A percentile compares a stretch with the other conserved stretches of the same genome.
Conservation (phyloP, 2,329 filamentous ascomycete genomes). For the Epichloe aotearoae region DNA sequence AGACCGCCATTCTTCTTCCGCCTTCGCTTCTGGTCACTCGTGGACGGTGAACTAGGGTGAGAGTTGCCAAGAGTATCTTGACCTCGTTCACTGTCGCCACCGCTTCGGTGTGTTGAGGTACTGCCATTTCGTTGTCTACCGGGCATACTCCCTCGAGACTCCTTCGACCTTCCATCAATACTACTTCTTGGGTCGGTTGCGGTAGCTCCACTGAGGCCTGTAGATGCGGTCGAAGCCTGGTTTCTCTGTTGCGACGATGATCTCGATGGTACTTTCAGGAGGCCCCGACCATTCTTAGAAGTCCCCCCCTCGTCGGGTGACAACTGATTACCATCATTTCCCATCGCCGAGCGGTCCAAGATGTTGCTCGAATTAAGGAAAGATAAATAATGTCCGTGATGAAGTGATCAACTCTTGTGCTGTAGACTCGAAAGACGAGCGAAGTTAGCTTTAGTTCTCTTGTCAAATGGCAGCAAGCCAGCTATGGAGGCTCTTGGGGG, state of each 20-base stretch:
- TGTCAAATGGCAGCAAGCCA: neutral
- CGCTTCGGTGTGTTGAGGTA: slow-evolving; percentile 50
- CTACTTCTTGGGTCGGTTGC: slow-evolving; percentile 47
- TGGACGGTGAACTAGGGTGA: slow-evolving; percentile 37
- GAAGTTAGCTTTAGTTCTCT: neutral
- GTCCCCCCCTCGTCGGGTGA: slow-evolving; percentile 27
- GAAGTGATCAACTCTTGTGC: neutral
- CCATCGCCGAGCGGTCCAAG: slow-evolving; percentile 23
- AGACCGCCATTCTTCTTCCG: slow-evolving; percentile 44
- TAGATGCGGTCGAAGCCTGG: slow-evolving; percentile 45
- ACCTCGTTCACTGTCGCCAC: slow-evolving; percentile 37
- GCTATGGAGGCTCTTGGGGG: neutral
- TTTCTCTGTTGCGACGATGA: slow-evolving; percentile 47
- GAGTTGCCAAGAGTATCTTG: slow-evolving; percentile 33
- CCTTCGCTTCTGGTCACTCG: slow-evolving; percentile 37
- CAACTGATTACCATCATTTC: slow-evolving; percentile 29
- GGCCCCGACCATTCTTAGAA: slow-evolving; percentile 36
- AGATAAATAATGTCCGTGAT: slow-evolving; percentile 7
- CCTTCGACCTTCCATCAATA: slow-evolving; percentile 50
- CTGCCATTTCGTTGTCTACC: slow-evolving; percentile 53
- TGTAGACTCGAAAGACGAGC: neutral
- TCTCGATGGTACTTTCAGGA: slow-evolving; percentile 47
- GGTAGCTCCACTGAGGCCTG: slow-evolving; percentile 46
- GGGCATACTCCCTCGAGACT: slow-evolving; percentile 50
- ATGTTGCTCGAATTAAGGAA: slow-evolving; percentile 17